Evolutionary conservation across 345 rosid genomes (phyloP).

Genomic region (Brassica incana): DNA sequence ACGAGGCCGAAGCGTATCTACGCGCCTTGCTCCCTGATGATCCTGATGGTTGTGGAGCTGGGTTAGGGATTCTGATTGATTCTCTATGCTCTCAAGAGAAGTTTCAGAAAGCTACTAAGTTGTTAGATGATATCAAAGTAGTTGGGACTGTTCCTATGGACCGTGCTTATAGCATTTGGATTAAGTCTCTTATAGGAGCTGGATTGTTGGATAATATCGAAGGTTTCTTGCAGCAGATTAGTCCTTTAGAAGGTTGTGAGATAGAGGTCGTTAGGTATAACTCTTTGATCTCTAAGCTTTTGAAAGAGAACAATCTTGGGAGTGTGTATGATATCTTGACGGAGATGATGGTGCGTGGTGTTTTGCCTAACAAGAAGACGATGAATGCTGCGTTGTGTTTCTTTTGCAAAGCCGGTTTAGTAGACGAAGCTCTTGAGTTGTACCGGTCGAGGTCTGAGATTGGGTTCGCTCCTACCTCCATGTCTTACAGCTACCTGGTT

Average conservation of each 20-base stretch:
- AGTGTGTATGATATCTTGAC: slow-evolving; percentile 64
- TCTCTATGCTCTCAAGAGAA: slow-evolving; percentile 49
- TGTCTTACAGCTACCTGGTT: slow-evolving; percentile 68
- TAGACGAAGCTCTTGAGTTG: slow-evolving; percentile 67
- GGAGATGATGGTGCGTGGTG: slow-evolving; percentile 62
- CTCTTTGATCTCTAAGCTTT: slow-evolving; percentile 51
- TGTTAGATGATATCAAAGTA: slow-evolving; percentile 57
- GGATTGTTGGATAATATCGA: slow-evolving; percentile 53
- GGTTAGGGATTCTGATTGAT: slow-evolving; percentile 47
- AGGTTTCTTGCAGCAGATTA: slow-evolving; percentile 57
- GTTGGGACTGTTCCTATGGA: slow-evolving; percentile 44
- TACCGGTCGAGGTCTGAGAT: slow-evolving; percentile 60
- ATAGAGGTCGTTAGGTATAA: slow-evolving; percentile 63
- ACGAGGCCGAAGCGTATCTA: slow-evolving; percentile 58
- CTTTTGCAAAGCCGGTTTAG: slow-evolving; percentile 85
- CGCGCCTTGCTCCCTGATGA: slow-evolving; percentile 38
- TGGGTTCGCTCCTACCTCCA: slow-evolving; percentile 50
- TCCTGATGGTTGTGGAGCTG: slow-evolving; percentile 39
- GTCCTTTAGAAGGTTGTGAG: slow-evolving; percentile 51
- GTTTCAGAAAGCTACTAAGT: slow-evolving; percentile 52
- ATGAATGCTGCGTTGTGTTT: slow-evolving; percentile 71
- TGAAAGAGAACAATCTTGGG: slow-evolving; percentile 55
- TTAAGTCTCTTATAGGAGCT: slow-evolving; percentile 49
- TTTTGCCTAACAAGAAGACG: slow-evolving; percentile 58
- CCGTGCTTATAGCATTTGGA: slow-evolving; percentile 62